Base-by-base conservation (phyloP, 2,329 filamentous ascomycete species). In the Elsinoe fawcettii region DNA sequence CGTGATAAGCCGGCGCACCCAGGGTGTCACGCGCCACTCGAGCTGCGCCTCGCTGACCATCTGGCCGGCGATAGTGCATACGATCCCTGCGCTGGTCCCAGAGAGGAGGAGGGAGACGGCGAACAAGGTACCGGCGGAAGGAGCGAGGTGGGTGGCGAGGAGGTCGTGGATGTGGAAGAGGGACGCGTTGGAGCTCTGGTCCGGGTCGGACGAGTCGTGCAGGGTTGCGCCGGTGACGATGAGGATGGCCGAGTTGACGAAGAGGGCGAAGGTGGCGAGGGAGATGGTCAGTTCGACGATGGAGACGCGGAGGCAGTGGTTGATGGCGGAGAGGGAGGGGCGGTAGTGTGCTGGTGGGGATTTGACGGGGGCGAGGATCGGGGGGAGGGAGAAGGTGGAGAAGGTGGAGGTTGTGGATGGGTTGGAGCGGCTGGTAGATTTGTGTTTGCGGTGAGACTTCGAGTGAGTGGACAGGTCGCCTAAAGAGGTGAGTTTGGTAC, bases 21-120 rank as follows among this genome's bases (percentile, higher is more conserved):
- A 95, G 0, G 90, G 90, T 60, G 77, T 77, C 27, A 91, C 71
- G 5, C 73, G 82, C 87, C 88, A 90, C 49, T 83, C 81, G 43
- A 95, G 70, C 60, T 90, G 88, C 5, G 90, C 90, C 69, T 95
- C 90, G 61, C 83, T 85, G 20, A 95, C 86, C 84, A 95, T 93
- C 70, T 95, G 90, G 0, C 90, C 90, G 0, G 90, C 82, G 63
- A 95, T 93, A 1, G 90, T 95, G 73, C 89, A 95, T 1, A 95
- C 86, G 34, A 95, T 88, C 4, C 90, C 90, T 0, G 90, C 90
- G 0, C 84, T 88, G 12, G 89, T 80, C 7, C 90, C 90, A 0
- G 86, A 90, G 0, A 95, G 80, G 0, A 95, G 79, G 1, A 95
- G 75, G 0, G 90, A 88, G 2, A 95, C 75, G 0, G 88, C 88